Percentiles rank a stretch among this genome's conserved stretches.
Conservation (phyloP, 106 monocot genomes). For the Triglochin maritima region DNA sequence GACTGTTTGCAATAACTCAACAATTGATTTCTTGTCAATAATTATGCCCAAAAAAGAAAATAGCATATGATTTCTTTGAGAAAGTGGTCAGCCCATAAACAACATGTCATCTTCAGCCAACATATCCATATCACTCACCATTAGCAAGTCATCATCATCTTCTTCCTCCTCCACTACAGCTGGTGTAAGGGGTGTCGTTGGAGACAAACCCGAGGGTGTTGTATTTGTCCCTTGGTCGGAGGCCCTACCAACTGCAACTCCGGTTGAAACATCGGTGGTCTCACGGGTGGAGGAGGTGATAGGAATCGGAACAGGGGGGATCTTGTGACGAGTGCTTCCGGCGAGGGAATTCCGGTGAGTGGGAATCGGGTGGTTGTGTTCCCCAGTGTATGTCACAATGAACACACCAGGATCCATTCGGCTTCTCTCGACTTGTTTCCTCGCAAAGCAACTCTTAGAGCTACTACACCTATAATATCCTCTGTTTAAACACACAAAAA, state of each 20-base stretch:
- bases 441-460: constrained; percentile 64
- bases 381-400: constrained; percentile 70
- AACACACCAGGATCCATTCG: constrained; percentile 41
- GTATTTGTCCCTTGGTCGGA: no score
- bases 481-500: constrained; percentile 16
- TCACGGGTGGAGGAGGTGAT: no score
- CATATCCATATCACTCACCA: constrained; percentile 23
- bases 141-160: constrained; percentile 22
- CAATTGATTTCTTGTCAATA: no score
- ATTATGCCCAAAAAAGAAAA: no score
- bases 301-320: constrained; percentile 3
- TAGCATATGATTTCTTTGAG: no score
- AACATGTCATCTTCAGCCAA: constrained; percentile 1
- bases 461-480: constrained; percentile 93
- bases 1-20: no score
- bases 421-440: constrained; percentile 84
- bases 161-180: constrained; percentile 8
- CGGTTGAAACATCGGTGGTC: no score
- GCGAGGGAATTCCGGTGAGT: constrained; percentile 78
- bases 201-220: constrained; percentile 6
- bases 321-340: constrained; percentile 44
- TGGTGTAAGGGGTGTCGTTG: constrained; percentile 30
- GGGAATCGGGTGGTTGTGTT: constrained; percentile 79
- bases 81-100: neutral
- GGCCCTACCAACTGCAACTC: no score